Conservation (phyloP, 768 basidiomycete genomes). For the Asterophora parasitica region DNA sequence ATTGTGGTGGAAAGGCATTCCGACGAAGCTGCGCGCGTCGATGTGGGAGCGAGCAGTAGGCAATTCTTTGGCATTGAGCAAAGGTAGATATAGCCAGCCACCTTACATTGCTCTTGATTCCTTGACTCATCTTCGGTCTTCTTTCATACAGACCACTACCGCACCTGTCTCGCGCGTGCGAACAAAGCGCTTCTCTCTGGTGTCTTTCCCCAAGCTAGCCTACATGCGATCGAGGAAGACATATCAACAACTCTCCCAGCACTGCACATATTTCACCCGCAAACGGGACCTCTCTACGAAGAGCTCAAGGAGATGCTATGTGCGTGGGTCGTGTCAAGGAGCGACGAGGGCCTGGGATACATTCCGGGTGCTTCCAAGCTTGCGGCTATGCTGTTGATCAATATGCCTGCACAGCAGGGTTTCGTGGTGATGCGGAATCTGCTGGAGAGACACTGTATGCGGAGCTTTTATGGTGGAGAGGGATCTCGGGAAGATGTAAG, state of each 20-base stretch:
- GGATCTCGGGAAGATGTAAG: constrained; percentile 74
- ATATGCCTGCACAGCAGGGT: constrained; percentile 68
- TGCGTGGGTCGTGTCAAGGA: constrained; percentile 85
- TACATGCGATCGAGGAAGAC: constrained; percentile 69
- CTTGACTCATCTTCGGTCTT: constrained; percentile 7
- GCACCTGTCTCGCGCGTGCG: constrained; percentile 66
- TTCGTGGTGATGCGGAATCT: constrained; percentile 85
- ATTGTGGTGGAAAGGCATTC: constrained; percentile 89
- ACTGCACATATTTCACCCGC: constrained; percentile 74
- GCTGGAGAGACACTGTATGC: constrained; percentile 77
- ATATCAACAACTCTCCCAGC: constrained; percentile 68
- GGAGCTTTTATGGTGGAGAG: constrained; percentile 77
- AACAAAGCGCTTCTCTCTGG: constrained; percentile 63
- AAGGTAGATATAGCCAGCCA: constrained; percentile 45
- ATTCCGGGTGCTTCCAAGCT: constrained; percentile 63
- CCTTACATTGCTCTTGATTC: neutral
- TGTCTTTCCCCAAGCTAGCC: constrained; percentile 58
- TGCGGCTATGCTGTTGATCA: constrained; percentile 84
- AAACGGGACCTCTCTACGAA: constrained; percentile 72
- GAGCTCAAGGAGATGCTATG: constrained; percentile 82
- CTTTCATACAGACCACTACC: constrained; percentile 55
- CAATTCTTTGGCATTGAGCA: constrained; percentile 75
- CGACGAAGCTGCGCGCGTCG: constrained; percentile 68
- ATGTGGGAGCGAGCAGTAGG: constrained; percentile 89
- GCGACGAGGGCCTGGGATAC: constrained; percentile 79